Conservation (phyloP, 2,329 filamentous ascomycete genomes). For the Botrytis medusae region DNA sequence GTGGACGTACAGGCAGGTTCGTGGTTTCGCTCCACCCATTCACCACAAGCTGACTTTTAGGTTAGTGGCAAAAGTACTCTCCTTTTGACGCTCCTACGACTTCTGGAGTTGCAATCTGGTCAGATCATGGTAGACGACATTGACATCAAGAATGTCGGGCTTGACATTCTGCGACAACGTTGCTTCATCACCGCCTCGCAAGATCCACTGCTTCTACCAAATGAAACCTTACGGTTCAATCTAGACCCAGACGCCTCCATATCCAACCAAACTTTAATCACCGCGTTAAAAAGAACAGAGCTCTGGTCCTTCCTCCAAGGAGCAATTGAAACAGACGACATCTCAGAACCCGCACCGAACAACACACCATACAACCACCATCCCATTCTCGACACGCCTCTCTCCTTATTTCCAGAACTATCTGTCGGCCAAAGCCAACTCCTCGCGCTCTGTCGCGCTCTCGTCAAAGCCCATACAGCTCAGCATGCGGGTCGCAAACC, state of each 20-base stretch:
- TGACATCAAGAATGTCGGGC: background rate
- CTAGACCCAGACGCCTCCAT: background rate
- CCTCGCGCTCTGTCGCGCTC: background rate
- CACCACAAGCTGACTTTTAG: background rate
- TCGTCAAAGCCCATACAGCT: background rate
- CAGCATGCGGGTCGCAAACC: background rate
- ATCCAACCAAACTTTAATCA: background rate
- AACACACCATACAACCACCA: background rate
- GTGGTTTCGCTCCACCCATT: background rate
- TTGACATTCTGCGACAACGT: constrained; percentile 3
- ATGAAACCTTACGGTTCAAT: constrained; percentile 15
- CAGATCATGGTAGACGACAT: constrained; percentile 1
- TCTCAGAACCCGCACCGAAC: background rate
- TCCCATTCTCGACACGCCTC: background rate
- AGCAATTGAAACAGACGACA: background rate
- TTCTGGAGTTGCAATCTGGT: constrained; percentile 9
- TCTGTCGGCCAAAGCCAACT: constrained; percentile 15
- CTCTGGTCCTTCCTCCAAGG: constrained; percentile 1
- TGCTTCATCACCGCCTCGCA: constrained; percentile 19
- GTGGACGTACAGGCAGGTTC: constrained; percentile 53
- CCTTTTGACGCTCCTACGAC: constrained; percentile 12
- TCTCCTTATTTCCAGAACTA: background rate
- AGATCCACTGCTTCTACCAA: constrained; percentile 9
- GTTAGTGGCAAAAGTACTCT: constrained; percentile 18
- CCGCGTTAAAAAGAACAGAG: background rate